Evolutionary conservation across 768 basidiomycete species (phyloP).

Genomic region (Agrocybe praecox): DNA sequence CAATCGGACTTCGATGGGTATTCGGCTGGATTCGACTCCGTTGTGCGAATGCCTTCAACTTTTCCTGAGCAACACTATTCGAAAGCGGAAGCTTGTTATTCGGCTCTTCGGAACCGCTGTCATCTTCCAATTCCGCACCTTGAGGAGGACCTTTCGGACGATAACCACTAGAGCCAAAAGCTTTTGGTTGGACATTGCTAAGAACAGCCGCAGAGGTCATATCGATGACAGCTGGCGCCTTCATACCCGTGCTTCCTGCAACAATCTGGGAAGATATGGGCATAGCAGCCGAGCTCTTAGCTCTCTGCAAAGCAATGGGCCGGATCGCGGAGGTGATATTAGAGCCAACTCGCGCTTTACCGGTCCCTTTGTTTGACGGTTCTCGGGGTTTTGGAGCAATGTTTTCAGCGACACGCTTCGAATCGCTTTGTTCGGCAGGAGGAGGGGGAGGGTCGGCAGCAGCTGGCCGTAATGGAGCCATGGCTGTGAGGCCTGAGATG

Average conservation of each 20-base stretch:
- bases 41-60: constrained; percentile 57
- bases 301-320: constrained; percentile 24
- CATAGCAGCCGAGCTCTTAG: constrained; percentile 60
- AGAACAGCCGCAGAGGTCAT: constrained; percentile 3
- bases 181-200: neutral
- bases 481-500: neutral
- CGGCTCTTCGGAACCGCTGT: constrained; percentile 52
- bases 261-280: constrained; percentile 50
- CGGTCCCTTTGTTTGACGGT: neutral
- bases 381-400: neutral
- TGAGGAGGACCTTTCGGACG: constrained; percentile 67
- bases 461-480: constrained; percentile 17
- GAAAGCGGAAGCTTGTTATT: constrained; percentile 53
- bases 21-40: constrained; percentile 39
- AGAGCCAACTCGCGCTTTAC: neutral
- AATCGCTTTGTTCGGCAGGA: neutral
- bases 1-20: neutral
- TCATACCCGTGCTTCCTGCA: constrained; percentile 26
- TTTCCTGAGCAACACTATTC: constrained; percentile 70
- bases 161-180: constrained; percentile 41
- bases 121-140: constrained; percentile 70
- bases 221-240: constrained; percentile 6
- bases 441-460: constrained; percentile 1
- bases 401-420: too few species aligned
- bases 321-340: constrained; percentile 17